A percentile compares a stretch with the other conserved stretches of the same genome.
Conservation (phyloP, 2,329 filamentous ascomycete species). For the Didymella pinodella region DNA sequence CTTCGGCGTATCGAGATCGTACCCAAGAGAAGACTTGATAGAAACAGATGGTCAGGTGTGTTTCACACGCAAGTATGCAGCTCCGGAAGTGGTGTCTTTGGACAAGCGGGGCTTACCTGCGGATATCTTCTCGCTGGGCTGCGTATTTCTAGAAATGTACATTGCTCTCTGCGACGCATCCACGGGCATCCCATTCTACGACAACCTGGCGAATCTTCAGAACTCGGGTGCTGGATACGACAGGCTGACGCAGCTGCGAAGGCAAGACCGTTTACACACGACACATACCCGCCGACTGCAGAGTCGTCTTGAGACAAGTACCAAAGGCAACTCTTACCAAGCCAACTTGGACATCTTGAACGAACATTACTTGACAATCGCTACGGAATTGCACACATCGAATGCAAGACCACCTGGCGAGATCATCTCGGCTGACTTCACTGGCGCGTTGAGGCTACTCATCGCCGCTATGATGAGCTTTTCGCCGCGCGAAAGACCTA, state of each 20-base stretch:
- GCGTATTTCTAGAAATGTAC: background rate
- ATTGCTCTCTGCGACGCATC: background rate
- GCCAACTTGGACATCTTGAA: background rate
- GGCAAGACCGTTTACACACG: background rate
- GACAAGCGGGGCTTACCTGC: background rate
- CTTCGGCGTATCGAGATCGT: conserved; percentile 35
- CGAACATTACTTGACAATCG: background rate
- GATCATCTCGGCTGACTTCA: background rate
- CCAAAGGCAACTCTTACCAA: background rate
- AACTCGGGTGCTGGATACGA: background rate
- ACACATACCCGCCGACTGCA: background rate
- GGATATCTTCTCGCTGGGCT: background rate
- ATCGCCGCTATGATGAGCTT: background rate
- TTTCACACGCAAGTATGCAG: conserved; percentile 11
- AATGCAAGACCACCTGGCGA: background rate
- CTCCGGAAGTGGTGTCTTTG: conserved; percentile 2
- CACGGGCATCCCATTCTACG: background rate
- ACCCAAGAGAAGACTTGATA: background rate
- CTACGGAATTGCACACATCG: background rate
- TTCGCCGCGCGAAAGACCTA: background rate
- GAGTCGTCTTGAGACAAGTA: background rate
- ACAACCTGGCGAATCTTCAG: background rate
- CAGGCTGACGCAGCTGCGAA: background rate
- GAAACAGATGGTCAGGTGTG: background rate
- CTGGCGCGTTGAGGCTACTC: background rate